Percentiles rank a stretch among this genome's conserved stretches.
Conservation (phyloP, 257 asterid species). For the Verbascum thapsus region DNA sequence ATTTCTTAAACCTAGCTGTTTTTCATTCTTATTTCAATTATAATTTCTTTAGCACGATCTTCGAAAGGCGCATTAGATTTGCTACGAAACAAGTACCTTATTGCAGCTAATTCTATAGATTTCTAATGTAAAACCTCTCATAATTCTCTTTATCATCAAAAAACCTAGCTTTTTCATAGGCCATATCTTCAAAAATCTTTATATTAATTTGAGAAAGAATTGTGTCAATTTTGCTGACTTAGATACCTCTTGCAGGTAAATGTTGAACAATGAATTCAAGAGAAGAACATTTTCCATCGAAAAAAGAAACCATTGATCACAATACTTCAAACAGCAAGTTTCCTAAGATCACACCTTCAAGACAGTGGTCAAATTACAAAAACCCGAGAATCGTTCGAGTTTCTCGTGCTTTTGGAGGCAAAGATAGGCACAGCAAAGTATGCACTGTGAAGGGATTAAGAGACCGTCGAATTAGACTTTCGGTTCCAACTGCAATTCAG, state of each 20-base stretch:
- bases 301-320: constrained; percentile 46
- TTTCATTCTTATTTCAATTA: no score
- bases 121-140: no score
- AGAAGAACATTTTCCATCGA: constrained; percentile 37
- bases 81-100: neutral
- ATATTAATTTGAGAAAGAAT: neutral
- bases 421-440: constrained; percentile 84
- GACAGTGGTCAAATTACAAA: constrained; percentile 58
- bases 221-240: neutral
- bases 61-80: neutral
- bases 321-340: constrained; percentile 12
- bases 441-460: constrained; percentile 68
- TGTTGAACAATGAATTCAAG: constrained; percentile 47
- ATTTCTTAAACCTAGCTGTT: constrained; percentile 17
- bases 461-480: constrained; percentile 71
- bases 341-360: constrained; percentile 34
- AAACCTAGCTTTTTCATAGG: no score
- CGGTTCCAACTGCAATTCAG: constrained; percentile 72
- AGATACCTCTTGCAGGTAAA: constrained; percentile 35
- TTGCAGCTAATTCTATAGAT: constrained; percentile 11
- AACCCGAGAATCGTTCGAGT: constrained; percentile 81
- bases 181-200: no score
- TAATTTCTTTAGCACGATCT: no score
- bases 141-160: no score
- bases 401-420: constrained; percentile 71